Base-by-base conservation (phyloP, 192 early-diverging fungal genomes). In the Pilobolus umbonatus region DNA sequence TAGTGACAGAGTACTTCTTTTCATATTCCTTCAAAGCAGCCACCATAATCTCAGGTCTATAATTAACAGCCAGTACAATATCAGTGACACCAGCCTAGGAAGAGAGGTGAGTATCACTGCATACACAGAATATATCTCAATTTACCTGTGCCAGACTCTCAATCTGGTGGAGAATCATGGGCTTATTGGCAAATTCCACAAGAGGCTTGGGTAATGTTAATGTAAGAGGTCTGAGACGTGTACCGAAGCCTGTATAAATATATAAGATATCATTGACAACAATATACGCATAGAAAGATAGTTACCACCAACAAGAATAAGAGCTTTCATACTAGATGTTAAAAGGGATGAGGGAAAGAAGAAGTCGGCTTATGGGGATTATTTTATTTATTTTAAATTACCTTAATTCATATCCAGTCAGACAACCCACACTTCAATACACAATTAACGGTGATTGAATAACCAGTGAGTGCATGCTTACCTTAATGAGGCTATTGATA, bases 131-230 rank as follows among this genome's bases (percentile, higher is more conserved):
- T 29, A 57, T 24, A 55, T n/a, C n/a, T n/a, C n/a, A n/a, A n/a
- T n/a, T 57, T 78, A 96, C 95, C 90, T 96, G 88, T 44, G 88
- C 92, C 8, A 99, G 80, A 5, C 88, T 93, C 71, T 96, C 95
- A 63, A 99, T 98, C 78, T 99, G 97, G 75, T 99, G 97, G 57
- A 95, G 81, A 76, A 99, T 96, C 90, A 99, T 98, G 56, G 92
- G 95, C 74, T 84, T 90, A 83, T 99, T 99, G 34, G 91, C 92
- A 78, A 99, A 99, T 77, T 99, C 95, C n/a, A 99, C 95, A 46
- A 99, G 82, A 44, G 97, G 97, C 79, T 99, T 99, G 57, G 97
- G 97, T 40, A 94, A 79, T 42, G 95, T 88, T 55, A 99, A 80
- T 15, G 97, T 99, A 51, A 99, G 83, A 40, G 97, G 97, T 32